Evolutionary conservation across 2,329 filamentous ascomycete genomes (phyloP), one percentile per base, ranked within the genome.

Genomic region (Penicillium janthinellum): DNA sequence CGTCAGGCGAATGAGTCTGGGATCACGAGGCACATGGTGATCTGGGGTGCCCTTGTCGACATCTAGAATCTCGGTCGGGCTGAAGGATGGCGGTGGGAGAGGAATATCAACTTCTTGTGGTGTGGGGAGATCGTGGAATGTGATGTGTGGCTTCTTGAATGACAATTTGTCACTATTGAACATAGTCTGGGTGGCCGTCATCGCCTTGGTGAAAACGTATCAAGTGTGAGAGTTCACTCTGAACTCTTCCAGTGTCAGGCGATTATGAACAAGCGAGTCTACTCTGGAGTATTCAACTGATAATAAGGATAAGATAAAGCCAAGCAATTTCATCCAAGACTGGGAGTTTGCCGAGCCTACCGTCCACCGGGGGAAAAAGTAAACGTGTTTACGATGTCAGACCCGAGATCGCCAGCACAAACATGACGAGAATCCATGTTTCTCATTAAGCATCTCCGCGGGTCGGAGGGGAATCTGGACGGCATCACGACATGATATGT

Each of bases 1-100:
- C 11, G 93, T 97, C 14, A 97, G 81, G 53, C 93, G 85, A 64
- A 97, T 95, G 15, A 97, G 81, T 42, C 92, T 84, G 0, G 89
- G 82, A 76, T 96, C 92, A 73, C 93, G 84, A 22, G 88, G 83
- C 20, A 97, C 90, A 79, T 94, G 91, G 65, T 77, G 81, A 71
- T 97, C 93, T 8, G 93, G 93, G 0, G 92, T 97, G 63, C 90
- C 89, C 64, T 90, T 81, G 72, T 96, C 92, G 69, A 91, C 78
- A n/a, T 87, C 81, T 5, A 96, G 81, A 12, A 95, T 84, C 44
- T 83, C 78, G 50, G 84, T 87, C 4, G 86, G 81, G 50, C 74
- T 72, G 42, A 74, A 82, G 5, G 86, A 82, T 22, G 81, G 82
- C 10, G 91, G 91, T 12, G 92, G 91, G 4, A 96, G 79, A 22